These are phyloP conservation scores for Boehmeria nivea DNA, from an alignment of 306 rosid species.

Conservation along the genomic window DNA sequence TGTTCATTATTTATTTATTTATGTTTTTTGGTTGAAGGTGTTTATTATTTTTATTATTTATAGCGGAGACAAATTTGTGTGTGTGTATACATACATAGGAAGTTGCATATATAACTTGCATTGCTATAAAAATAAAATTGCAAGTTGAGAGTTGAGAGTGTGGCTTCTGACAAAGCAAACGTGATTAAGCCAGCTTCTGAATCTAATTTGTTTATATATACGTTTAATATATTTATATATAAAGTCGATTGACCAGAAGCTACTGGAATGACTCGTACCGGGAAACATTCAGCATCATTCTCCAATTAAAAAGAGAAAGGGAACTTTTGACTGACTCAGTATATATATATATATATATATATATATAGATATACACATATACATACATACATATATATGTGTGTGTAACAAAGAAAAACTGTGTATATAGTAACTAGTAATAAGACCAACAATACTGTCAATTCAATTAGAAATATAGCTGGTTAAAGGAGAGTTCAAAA, in stretches of 20 bases:
- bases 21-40: background rate
- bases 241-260: slow-evolving; percentile 9
- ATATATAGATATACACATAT: background rate
- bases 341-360: background rate
- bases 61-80: no score
- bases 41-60: background rate
- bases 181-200: background rate
- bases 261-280: slow-evolving; percentile 11
- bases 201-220: no score
- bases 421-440: no score
- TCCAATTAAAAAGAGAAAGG: background rate
- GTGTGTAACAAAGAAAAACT: no score
- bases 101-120: no score
- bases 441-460: no score
- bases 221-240: background rate
- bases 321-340: background rate
- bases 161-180: background rate
- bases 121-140: background rate
- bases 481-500: no score
- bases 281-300: slow-evolving; percentile 19
- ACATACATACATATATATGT: no score
- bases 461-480: no score
- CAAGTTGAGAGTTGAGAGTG: background rate
- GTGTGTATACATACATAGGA: no score
- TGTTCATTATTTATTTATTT: background rate